Percentiles rank a stretch among this genome's conserved stretches.
Conservation (phyloP, 768 basidiomycete species). For the Auricularia heimuer region DNA sequence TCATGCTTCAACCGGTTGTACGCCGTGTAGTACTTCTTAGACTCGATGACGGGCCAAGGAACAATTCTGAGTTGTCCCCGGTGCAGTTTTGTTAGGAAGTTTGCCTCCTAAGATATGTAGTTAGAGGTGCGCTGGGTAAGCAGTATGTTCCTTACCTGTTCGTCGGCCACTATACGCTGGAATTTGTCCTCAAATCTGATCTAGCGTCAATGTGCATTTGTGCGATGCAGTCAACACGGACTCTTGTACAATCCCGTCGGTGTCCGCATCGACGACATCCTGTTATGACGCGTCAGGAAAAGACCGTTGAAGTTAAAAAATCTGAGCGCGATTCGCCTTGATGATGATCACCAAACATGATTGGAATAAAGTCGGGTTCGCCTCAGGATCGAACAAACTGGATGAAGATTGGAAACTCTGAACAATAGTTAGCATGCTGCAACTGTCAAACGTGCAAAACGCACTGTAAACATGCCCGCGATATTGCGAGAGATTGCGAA, state of each 20-base stretch:
- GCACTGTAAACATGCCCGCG: constrained; percentile 33
- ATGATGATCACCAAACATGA: constrained; percentile 54
- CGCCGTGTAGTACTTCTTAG: constrained; percentile 45
- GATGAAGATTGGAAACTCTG: constrained; percentile 36
- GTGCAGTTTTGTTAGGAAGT: constrained; percentile 54
- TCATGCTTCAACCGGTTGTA: constrained; percentile 37
- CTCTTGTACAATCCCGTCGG: constrained; percentile 48
- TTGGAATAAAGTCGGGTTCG: constrained; percentile 49
- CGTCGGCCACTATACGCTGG: constrained; percentile 48
- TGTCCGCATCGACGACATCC: constrained; percentile 59
- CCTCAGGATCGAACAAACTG: constrained; percentile 44
- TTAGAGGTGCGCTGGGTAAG: not conserved
- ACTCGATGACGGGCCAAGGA: constrained; percentile 62
- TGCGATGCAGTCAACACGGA: constrained; percentile 18
- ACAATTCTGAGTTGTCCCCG: constrained; percentile 45
- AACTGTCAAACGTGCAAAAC: not conserved
- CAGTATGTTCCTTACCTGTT: constrained; percentile 24
- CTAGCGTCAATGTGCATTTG: not conserved
- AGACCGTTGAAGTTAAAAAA: no score
- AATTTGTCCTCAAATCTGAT: constrained; percentile 24
- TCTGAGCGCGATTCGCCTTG: constrained; percentile 30
- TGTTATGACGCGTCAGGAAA: constrained; percentile 12
- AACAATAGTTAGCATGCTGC: not conserved
- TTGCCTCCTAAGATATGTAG: constrained; percentile 24
- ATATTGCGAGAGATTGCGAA: constrained; percentile 56